Percentiles rank a stretch among this genome's conserved stretches.
Conservation (phyloP, 164 flowering plant genomes). For the Cinnamomum chago region DNA sequence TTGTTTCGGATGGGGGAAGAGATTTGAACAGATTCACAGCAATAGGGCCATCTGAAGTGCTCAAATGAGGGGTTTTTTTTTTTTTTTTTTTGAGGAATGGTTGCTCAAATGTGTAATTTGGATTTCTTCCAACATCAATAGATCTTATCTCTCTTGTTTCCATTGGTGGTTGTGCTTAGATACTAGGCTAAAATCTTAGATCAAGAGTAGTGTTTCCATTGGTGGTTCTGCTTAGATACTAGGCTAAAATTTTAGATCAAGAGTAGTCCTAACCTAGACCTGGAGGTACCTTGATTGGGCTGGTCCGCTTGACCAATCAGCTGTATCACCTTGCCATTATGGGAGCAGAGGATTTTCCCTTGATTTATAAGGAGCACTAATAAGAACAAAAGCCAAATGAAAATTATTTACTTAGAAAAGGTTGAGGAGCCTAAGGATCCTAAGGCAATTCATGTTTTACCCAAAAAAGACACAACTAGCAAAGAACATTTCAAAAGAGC, state of each 20-base stretch:
- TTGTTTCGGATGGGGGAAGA: no score
- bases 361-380: background rate
- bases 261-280: background rate
- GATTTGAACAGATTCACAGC: no score
- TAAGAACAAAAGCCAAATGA: background rate
- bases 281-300: no score
- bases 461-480: background rate
- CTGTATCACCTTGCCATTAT: background rate
- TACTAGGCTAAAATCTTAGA: background rate
- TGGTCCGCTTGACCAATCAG: no score
- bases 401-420: background rate
- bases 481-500: background rate
- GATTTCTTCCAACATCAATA: no score
- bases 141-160: no score
- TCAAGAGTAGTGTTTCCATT: background rate
- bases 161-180: no score
- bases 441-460: background rate
- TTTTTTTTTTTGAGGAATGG: no score
- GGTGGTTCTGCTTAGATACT: no score
- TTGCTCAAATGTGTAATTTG: no score
- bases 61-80: no score
- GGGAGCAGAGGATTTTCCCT: background rate
- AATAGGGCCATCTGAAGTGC: no score
- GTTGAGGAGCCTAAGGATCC: background rate
- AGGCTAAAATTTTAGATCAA: background rate